These are phyloP conservation scores for Aspergillus sp. DNA, from an alignment of 2,329 filamentous ascomycete species.

Conservation along the genomic window DNA sequence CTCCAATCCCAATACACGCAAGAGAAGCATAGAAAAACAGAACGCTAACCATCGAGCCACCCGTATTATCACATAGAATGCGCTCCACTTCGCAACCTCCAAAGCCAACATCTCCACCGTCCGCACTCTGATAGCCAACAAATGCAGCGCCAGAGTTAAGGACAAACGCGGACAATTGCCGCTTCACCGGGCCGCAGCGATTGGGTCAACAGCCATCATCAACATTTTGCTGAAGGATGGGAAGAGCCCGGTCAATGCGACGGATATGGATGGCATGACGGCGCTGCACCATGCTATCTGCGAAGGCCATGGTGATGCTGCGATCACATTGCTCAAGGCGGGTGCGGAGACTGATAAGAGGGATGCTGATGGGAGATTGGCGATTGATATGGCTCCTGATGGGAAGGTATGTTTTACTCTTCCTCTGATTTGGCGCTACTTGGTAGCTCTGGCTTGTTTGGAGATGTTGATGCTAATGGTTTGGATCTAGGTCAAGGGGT, in stretches of 20 bases:
- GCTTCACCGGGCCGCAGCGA: slow-evolving; percentile 85
- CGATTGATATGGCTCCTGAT: slow-evolving; percentile 84
- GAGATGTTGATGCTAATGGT: slow-evolving; percentile 5
- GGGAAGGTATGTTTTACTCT: slow-evolving; percentile 61
- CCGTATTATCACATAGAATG: slow-evolving; percentile 57
- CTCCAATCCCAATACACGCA: neutral
- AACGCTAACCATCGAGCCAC: slow-evolving; percentile 4
- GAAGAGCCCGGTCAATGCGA: slow-evolving; percentile 77
- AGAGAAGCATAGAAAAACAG: neutral
- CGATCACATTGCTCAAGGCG: slow-evolving; percentile 75
- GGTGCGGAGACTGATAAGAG: slow-evolving; percentile 80
- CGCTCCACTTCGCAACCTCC: slow-evolving; percentile 86
- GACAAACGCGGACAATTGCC: slow-evolving; percentile 88
- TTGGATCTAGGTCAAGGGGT: slow-evolving; percentile 63
- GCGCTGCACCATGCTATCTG: slow-evolving; percentile 75
- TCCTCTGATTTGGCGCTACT: neutral
- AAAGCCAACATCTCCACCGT: slow-evolving; percentile 85
- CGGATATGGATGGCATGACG: slow-evolving; percentile 79
- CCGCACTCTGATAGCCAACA: slow-evolving; percentile 70
- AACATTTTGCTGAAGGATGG: slow-evolving; percentile 72
- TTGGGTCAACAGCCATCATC: slow-evolving; percentile 85
- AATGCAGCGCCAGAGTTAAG: slow-evolving; percentile 75
- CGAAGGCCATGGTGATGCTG: slow-evolving; percentile 71
- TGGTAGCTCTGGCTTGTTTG: too few species aligned
- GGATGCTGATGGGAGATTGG: slow-evolving; percentile 67